Base-by-base conservation (phyloP, 2,329 filamentous ascomycete genomes). In the Gnomoniopsis sp. region DNA sequence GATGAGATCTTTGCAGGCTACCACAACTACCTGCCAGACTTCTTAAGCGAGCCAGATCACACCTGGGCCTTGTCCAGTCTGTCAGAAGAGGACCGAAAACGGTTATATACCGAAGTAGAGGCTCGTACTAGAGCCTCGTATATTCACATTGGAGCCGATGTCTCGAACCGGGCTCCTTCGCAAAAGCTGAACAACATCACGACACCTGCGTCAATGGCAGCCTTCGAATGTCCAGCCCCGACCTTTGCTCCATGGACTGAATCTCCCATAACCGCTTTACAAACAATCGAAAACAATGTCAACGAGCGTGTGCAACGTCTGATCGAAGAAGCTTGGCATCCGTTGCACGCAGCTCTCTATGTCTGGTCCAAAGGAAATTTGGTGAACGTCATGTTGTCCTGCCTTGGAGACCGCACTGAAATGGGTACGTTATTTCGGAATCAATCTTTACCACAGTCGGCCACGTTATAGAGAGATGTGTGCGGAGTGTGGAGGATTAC, bases 1-100 rank as follows among this genome's bases (percentile, higher is more conserved):
- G 82, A 84, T 61, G 82, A 84, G 69, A 73, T 78, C 53, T 84
- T 85, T 65, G 76, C 71, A 2, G 82, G 82, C 33, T 85, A 85
- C 61, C 68, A 72, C 0, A 69, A 73, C 49, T 79, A 79, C 56
- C 64, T 74, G 0, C 68, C 74, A 1, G 80, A 84, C 54, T 76
- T 75, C 54, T 71, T 85, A 2, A 72, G 75, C 12, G 81, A 83
- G 63, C 64, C 74, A 1, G 82, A 85, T 62, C 53, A 51, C 8
- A 62, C 74, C n/a, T 70, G 68, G 67, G 65, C 69, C 0, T 63
- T 70, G 0, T 66, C 67, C n/a, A 48, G 62, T 1, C 64, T 74
- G 4, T 49, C 66, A 12, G 62, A 69, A 19, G 38, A 62, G 11
- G 8, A 51, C 8, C 48, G 54, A n/a, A 41, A 63, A 22, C 47